Base-by-base conservation (phyloP, 352 stramenopile genomes). In the Pythium biforme region DNA sequence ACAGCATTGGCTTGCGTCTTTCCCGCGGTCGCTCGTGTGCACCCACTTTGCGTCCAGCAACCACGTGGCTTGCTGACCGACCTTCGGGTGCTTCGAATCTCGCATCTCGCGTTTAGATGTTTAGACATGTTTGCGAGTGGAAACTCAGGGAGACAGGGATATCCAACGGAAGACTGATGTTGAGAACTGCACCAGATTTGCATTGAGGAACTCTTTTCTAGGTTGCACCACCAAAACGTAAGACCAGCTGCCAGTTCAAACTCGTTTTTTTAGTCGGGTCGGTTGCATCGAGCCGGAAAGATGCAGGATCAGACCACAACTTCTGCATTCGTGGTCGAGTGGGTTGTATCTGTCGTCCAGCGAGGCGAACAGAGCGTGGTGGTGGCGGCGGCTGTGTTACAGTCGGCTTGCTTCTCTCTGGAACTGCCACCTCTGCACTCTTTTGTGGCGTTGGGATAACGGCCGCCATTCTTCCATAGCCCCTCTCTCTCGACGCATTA, bases 391-490 rank as follows among this genome's bases (percentile, higher is more conserved):
- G 31, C 31, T 37, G 31, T 1, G 31, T 37, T 37, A 8, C 10
- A 37, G 37, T 20, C 37, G 17, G 37, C 14, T 51, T 51, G 20
- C 45, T 54, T 49, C 55, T 31, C 34, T 49, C 45, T 43, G 37
- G 37, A 56, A 63, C 56, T 56, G 56, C 34, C 56, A 63, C 22
- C 56, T 43, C 56, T 63, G 56, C 25, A 63, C 47, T 56, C 46
- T 29, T 63, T 22, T 19, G 29, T 45, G 19, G 3, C 8, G 3
- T 22, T 10, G 54, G 40, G 26, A 52, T 61, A 43, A 61, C 54
- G 40, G 40, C 41, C 37, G 15, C 37, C 17, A 41, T 53, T 53
- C 54, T 61, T 40, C 54, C 40, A 50, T 34, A 23, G 40, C 27
- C 15, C 27, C 31, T n/a, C 39, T 26, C 49, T 43, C 31, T 4